These are phyloP conservation scores for Protostelium mycophagum DNA, from an alignment of 78 protist species.

Conservation along the genomic window DNA sequence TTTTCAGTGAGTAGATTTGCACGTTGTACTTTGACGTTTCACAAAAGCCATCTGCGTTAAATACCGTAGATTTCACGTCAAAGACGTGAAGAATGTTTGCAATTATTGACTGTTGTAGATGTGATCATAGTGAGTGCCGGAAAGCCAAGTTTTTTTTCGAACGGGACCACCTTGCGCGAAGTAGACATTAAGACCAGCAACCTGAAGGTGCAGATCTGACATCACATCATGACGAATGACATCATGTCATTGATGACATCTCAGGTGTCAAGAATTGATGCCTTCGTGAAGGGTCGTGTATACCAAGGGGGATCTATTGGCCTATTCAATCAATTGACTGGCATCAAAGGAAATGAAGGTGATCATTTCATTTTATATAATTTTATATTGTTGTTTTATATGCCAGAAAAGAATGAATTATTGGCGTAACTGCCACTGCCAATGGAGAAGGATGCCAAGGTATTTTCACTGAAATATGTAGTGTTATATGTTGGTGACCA, in stretches of 20 bases:
- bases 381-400: too few species aligned
- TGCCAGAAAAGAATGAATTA: too few species aligned
- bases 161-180: conserved; percentile 67
- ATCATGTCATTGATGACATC: not conserved
- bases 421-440: too few species aligned
- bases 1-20: conserved; percentile 17
- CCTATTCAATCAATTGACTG: conserved; percentile 47
- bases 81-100: not conserved
- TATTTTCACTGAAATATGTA: not conserved
- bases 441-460: not conserved
- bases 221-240: too few species aligned
- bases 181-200: conserved; percentile 58
- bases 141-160: conserved; percentile 65
- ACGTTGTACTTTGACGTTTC: conserved; percentile 2
- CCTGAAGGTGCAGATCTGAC: conserved; percentile 10
- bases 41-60: too few species aligned
- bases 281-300: conserved; percentile 42
- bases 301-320: conserved; percentile 67
- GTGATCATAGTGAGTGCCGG: conserved; percentile 60
- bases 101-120: conserved; percentile 4
- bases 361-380: not conserved
- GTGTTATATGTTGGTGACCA: conserved; percentile 72
- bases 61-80: not conserved
- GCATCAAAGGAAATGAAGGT: conserved; percentile 39
- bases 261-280: conserved; percentile 39